phyloP scores from a whole-genome alignment of 1,284 basidiomycete species.

The Athelia psychrophila region DNA sequence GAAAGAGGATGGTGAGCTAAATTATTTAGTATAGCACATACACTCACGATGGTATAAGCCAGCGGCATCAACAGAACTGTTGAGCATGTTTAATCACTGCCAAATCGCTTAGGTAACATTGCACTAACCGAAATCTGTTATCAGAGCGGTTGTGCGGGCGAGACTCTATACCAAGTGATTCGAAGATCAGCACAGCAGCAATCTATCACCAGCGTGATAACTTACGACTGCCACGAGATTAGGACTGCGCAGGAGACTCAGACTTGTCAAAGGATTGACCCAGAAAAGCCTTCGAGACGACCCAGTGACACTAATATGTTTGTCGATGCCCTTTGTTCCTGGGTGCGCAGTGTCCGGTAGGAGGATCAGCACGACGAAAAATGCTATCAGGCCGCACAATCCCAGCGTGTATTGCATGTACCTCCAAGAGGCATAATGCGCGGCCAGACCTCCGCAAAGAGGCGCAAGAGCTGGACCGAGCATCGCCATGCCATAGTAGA shows the following conservation, averaged over 20 bases:
- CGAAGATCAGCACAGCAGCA: background rate
- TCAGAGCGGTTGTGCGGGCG: slow-evolving; percentile 31
- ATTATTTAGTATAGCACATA: slow-evolving; percentile 36
- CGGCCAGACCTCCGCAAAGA: slow-evolving; percentile 33
- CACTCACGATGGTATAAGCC: slow-evolving; percentile 27
- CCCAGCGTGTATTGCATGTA: slow-evolving; percentile 56
- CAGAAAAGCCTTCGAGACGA: slow-evolving; percentile 28
- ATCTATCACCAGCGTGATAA: slow-evolving; percentile 17
- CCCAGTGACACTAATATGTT: background rate
- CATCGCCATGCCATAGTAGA: too few relatives aligned
- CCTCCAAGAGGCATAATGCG: slow-evolving; percentile 68
- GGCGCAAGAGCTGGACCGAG: slow-evolving; percentile 45
- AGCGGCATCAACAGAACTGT: slow-evolving; percentile 34
- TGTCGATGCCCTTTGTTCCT: slow-evolving; percentile 41
- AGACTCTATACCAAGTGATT: slow-evolving; percentile 42
- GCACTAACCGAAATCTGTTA: slow-evolving; percentile 43
- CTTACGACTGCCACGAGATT: slow-evolving; percentile 55
- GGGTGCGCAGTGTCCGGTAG: slow-evolving; percentile 74
- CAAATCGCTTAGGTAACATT: background rate
- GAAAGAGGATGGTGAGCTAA: background rate
- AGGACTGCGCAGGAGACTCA: slow-evolving; percentile 54
- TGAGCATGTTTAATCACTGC: slow-evolving; percentile 1
- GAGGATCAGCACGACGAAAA: slow-evolving; percentile 44
- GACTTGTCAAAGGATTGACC: slow-evolving; percentile 57
- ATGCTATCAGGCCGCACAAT: slow-evolving; percentile 38